These are phyloP conservation scores for Globisporangium perplexum DNA, from an alignment of 352 stramenopile species.

Conservation along the genomic window DNA sequence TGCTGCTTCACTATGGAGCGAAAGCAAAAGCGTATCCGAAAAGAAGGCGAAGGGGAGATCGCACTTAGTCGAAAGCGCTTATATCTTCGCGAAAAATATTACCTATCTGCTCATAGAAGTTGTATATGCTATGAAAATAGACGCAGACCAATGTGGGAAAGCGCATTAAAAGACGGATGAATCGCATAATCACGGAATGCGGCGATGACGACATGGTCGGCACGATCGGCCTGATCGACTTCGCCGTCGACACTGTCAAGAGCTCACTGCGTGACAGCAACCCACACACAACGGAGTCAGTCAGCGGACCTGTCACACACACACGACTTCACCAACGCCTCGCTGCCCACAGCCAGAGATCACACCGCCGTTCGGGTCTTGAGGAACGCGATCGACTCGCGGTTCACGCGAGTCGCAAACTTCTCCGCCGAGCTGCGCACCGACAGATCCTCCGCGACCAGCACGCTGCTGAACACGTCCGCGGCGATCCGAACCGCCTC, in stretches of 20 bases:
- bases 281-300: neutral
- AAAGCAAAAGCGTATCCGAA: constrained; percentile 3
- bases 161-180: neutral
- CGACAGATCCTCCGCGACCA: constrained; percentile 12
- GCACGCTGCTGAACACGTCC: constrained; percentile 2
- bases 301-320: too few species aligned
- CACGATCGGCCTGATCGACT: neutral
- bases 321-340: too few species aligned
- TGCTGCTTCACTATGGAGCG: neutral
- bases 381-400: constrained; percentile 9
- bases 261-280: neutral
- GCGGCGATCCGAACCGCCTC: constrained; percentile 9
- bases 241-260: too few species aligned
- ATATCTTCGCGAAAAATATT: constrained; percentile 1
- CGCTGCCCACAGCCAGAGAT: too few species aligned
- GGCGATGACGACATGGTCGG: neutral
- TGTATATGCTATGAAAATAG: neutral
- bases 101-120: neutral
- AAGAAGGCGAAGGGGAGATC: constrained; percentile 1
- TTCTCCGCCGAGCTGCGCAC: constrained; percentile 7
- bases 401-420: constrained; percentile 6
- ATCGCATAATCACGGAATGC: neutral
- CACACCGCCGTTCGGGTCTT: constrained; percentile 6
- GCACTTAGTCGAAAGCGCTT: neutral
- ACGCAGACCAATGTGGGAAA: neutral